Evolutionary conservation across 176 grass and related monocot species (phyloP).

Genomic region (maize (Zea mays)): Zm-B73-REFERENCE-NAM-5.0 NC_050105.1:4436001-4436500

Average conservation of each 20-base stretch:
- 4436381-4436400: background rate
- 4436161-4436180: background rate
- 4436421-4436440: background rate
- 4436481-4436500: slow-evolving; percentile 45
- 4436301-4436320: slow-evolving; percentile 67
- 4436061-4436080: background rate
- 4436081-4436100: background rate
- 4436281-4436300: slow-evolving; percentile 71
- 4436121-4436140: background rate
- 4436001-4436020: too few species aligned
- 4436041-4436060: background rate
- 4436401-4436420: background rate
- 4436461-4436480: slow-evolving; percentile 76
- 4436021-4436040: too few species aligned
- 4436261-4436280: slow-evolving; percentile 82
- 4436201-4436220: background rate
- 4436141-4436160: background rate
- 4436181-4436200: background rate
- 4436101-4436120: background rate
- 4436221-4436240: background rate
- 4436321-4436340: slow-evolving; percentile 83
- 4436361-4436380: background rate
- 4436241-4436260: slow-evolving; percentile 51
- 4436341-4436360: slow-evolving; percentile 68
- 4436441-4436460: slow-evolving; percentile 39